Evolutionary conservation across 768 basidiomycete species (phyloP), one percentile per base, ranked within the genome.

Genomic region (Leccinum rimulosum): DNA sequence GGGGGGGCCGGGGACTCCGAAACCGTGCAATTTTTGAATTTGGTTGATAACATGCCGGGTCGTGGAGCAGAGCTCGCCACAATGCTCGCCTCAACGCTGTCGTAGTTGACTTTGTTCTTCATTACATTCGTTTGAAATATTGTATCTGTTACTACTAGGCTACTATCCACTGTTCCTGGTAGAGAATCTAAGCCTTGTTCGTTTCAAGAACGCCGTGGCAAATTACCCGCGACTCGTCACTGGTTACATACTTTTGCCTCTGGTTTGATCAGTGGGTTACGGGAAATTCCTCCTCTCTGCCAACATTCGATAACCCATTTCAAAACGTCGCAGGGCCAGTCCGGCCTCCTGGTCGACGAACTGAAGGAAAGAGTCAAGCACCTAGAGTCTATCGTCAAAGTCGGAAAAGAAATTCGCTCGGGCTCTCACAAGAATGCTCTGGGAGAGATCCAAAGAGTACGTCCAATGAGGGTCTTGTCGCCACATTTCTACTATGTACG

Each of bases 161-260:
- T 22, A 22, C 22, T 22, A 22, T 22, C 22, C 22, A 22, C 22
- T 22, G 22, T 22, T 22, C 22, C 22, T 22, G 22, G 25, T 25
- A 25, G 25, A 25, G 25, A 25, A 25, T 25, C 25, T 25, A 4
- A 25, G 76, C 55, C 64, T 87, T 6, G 76, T 76, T 5, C 84
- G 85, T 3, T 87, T 86, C 72, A 85, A 86, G 68, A 80, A 82
- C 48, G 79, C 80, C 0, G 70, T 82, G 10, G 70, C 75, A 2
- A 77, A 71, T 27, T 77, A 83, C 58, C 83, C 83, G 0, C 68
- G 73, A 25, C 68, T 88, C 2, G 64, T 64, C 0, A 58, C 67
- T 2, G n/a, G 77, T 85, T 5, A 64, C 70, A 6, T 74, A 75
- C 35, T 73, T 88, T 50, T 66, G 64, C 17, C 38, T 60, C 7